These are phyloP conservation scores for Phytophthora europaea DNA, from an alignment of 352 stramenopile genomes.

Conservation along the genomic window DNA sequence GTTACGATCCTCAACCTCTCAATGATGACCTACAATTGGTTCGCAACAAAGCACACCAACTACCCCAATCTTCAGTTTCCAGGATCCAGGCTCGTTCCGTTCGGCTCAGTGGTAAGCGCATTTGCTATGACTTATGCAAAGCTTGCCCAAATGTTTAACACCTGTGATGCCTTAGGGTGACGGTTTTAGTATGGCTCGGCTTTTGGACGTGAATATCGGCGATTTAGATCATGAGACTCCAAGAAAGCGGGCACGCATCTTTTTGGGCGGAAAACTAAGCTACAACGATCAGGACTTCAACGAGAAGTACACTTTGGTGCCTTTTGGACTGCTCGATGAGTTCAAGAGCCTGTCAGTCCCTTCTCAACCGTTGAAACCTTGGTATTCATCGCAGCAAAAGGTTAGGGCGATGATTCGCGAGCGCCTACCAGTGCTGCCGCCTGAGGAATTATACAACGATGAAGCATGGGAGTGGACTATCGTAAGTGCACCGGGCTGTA, in stretches of 20 bases:
- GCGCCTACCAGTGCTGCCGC: slow-evolving; percentile 53
- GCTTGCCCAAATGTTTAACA: slow-evolving; percentile 1
- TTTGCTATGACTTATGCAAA: not conserved
- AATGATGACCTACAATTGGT: slow-evolving; percentile 93
- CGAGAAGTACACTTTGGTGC: slow-evolving; percentile 56
- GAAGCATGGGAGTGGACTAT: slow-evolving; percentile 96
- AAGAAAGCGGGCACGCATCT: slow-evolving; percentile 57
- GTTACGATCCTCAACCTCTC: slow-evolving; percentile 90
- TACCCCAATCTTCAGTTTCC: slow-evolving; percentile 83
- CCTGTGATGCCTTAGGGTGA: slow-evolving; percentile 34
- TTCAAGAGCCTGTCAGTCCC: slow-evolving; percentile 40
- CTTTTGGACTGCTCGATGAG: slow-evolving; percentile 68
- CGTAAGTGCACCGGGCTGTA: slow-evolving; percentile 35
- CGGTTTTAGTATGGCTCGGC: slow-evolving; percentile 55
- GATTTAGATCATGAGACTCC: not conserved
- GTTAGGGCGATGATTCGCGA: slow-evolving; percentile 51
- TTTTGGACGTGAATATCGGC: slow-evolving; percentile 58
- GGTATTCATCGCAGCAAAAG: slow-evolving; percentile 55
- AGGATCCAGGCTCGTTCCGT: slow-evolving; percentile 51
- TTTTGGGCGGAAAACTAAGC: slow-evolving; percentile 86
- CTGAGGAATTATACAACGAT: slow-evolving; percentile 82
- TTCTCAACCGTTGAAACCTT: slow-evolving; percentile 42
- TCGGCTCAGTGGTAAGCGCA: slow-evolving; percentile 37
- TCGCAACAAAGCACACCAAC: slow-evolving; percentile 70
- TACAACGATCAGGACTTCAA: slow-evolving; percentile 70